A percentile compares a stretch with the other conserved stretches of the same genome.
Evolutionary conservation across 805 yeast species (phyloP).

Genomic region (Brettanomyces naardenensis): DNA sequence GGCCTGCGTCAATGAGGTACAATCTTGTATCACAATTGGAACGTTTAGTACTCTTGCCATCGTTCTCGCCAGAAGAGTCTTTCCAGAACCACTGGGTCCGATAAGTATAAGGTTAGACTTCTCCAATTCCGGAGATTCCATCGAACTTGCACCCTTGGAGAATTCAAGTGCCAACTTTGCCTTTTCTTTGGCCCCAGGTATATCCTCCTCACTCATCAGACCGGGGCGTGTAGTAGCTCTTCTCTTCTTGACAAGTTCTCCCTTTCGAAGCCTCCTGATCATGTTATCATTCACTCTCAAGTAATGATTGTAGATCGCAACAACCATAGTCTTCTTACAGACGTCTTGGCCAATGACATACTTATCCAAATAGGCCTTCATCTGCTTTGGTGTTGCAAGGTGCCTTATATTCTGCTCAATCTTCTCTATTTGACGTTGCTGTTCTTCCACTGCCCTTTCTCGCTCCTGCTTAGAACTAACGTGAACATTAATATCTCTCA

Average conservation of each 20-base stretch:
- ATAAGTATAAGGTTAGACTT: conserved; percentile 48
- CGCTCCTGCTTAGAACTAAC: neutral
- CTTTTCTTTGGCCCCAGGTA: conserved; percentile 1
- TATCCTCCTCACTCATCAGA: neutral
- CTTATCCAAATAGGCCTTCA: conserved; percentile 39
- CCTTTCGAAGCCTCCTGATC: conserved; percentile 6
- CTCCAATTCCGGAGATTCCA: conserved; percentile 36
- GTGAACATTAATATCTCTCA: conserved; percentile 13
- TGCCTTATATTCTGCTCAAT: conserved; percentile 10
- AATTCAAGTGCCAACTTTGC: conserved; percentile 2
- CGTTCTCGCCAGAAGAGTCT: conserved; percentile 48
- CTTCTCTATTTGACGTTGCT: conserved; percentile 6
- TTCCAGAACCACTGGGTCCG: conserved; percentile 61
- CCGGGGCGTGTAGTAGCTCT: neutral
- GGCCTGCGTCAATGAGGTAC: conserved; percentile 56
- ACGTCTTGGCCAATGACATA: conserved; percentile 50
- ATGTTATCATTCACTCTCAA: conserved; percentile 35
- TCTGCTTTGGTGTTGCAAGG: conserved; percentile 39
- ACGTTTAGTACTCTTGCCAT: conserved; percentile 44
- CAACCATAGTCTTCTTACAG: conserved; percentile 51
- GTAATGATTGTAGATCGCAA: conserved; percentile 54
- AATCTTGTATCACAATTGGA: conserved; percentile 53
- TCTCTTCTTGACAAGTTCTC: conserved; percentile 3
- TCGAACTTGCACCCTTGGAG: conserved; percentile 6
- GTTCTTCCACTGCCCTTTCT: conserved; percentile 3